A percentile compares a stretch with the other conserved stretches of the same genome.
Conservation (phyloP, 305 asterid genomes). For the Euphrasia arctica region DNA sequence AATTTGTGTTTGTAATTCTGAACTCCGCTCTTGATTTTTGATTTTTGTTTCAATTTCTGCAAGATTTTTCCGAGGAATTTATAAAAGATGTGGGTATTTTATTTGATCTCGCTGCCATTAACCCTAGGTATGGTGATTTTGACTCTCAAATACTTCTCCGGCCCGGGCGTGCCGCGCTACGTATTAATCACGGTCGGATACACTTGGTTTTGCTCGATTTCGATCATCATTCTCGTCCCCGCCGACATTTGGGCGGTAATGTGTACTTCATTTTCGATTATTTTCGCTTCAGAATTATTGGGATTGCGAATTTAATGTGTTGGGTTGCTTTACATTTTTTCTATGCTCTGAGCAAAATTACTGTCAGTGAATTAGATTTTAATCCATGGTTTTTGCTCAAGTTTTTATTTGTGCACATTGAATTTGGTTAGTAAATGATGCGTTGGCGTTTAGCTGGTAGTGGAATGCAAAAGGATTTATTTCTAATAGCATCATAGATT, state of each 20-base stretch:
- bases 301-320: background rate
- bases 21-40: constrained; percentile 15
- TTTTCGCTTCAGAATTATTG: background rate
- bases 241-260: constrained; percentile 98
- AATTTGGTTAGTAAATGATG: too few relatives aligned
- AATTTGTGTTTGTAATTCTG: constrained; percentile 6
- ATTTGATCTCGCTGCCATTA: constrained; percentile 95
- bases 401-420: too few relatives aligned
- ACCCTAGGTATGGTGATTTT: constrained; percentile 89
- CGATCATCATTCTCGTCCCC: constrained; percentile 96
- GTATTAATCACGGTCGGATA: constrained; percentile 96
- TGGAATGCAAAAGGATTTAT: too few relatives aligned
- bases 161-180: constrained; percentile 94
- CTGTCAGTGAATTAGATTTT: background rate
- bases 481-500: too few relatives aligned
- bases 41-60: constrained; percentile 6
- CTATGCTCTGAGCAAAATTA: background rate
- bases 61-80: constrained; percentile 6
- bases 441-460: too few relatives aligned
- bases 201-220: constrained; percentile 97
- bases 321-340: background rate
- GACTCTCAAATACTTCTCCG: constrained; percentile 88
- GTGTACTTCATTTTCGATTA: constrained; percentile 5
- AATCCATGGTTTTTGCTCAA: background rate
- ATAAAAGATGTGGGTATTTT: constrained; percentile 88